Conservation (phyloP, 768 basidiomycete genomes). For the Russula emetica region DNA sequence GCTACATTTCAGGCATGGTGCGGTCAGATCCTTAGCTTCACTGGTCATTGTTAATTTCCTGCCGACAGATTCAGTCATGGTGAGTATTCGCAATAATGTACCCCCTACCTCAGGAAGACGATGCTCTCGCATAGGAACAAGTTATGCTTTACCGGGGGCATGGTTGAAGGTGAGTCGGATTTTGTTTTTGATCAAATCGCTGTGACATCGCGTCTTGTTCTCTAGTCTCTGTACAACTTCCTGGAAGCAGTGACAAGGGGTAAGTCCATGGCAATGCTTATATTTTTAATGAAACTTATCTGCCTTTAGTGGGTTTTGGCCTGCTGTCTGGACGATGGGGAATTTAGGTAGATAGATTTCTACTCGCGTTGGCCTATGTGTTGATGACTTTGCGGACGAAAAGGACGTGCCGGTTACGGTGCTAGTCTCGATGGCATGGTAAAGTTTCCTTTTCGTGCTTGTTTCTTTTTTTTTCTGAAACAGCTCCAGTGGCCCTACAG, state of each 20-base stretch:
- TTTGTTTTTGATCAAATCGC: background rate
- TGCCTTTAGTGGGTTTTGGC: conserved; percentile 44
- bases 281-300: conserved; percentile 19
- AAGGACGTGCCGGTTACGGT: conserved; percentile 83
- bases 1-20: conserved; percentile 38
- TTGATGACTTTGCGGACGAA: background rate
- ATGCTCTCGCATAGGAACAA: conserved; percentile 46
- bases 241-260: conserved; percentile 14
- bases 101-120: background rate
- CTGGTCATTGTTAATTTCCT: background rate
- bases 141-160: conserved; percentile 79
- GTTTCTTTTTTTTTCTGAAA: conserved; percentile 14
- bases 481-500: conserved; percentile 68
- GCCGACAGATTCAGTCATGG: conserved; percentile 32
- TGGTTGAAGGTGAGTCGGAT: conserved; percentile 45
- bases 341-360: conserved; percentile 52
- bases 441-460: conserved; percentile 29
- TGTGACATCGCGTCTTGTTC: background rate
- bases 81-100: conserved; percentile 23
- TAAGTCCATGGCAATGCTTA: conserved; percentile 5
- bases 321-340: conserved; percentile 56
- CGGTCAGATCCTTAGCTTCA: conserved; percentile 30
- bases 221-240: conserved; percentile 26
- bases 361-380: conserved; percentile 3
- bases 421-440: conserved; percentile 82